These are phyloP conservation scores for Hericium rajendrae DNA, from an alignment of 768 basidiomycete species.

Conservation along the genomic window DNA sequence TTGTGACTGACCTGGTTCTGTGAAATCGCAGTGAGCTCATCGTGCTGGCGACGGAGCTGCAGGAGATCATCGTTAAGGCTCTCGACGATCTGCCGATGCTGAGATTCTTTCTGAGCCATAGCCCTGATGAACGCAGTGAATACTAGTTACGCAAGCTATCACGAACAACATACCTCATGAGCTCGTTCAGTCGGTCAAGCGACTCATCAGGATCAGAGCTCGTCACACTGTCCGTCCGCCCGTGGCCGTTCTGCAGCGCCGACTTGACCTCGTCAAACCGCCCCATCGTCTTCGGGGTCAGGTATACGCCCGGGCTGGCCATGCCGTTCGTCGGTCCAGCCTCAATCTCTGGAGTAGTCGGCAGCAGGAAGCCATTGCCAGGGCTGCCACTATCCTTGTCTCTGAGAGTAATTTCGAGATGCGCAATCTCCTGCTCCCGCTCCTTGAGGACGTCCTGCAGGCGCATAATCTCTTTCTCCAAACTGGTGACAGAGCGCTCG, in stretches of 20 bases:
- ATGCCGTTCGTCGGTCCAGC: conserved; percentile 1
- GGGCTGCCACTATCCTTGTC: conserved; percentile 21
- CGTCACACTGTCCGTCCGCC: conserved; percentile 16
- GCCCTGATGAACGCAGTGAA: conserved; percentile 41
- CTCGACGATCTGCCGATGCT: conserved; percentile 76
- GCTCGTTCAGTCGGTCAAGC: conserved; percentile 73
- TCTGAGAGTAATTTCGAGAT: conserved; percentile 50
- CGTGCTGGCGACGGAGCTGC: conserved; percentile 68
- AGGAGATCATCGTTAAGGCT: conserved; percentile 56
- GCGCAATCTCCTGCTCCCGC: conserved; percentile 81
- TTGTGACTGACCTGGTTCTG: conserved; percentile 62
- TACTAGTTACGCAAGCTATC: conserved; percentile 3
- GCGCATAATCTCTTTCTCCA: conserved; percentile 94
- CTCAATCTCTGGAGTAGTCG: not conserved
- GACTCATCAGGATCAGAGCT: conserved; percentile 57
- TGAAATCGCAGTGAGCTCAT: conserved; percentile 71
- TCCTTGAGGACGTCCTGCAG: conserved; percentile 87
- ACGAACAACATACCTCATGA: conserved; percentile 66
- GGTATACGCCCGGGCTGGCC: conserved; percentile 21
- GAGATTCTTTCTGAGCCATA: conserved; percentile 95
- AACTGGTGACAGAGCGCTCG: conserved; percentile 73
- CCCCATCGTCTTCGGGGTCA: conserved; percentile 65
- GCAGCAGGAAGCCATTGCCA: not conserved
- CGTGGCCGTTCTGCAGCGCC: conserved; percentile 42
- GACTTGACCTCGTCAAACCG: conserved; percentile 69